Evolutionary conservation across 2,329 filamentous ascomycete genomes (phyloP).

Genomic region (Ophiostoma quercus): DNA sequence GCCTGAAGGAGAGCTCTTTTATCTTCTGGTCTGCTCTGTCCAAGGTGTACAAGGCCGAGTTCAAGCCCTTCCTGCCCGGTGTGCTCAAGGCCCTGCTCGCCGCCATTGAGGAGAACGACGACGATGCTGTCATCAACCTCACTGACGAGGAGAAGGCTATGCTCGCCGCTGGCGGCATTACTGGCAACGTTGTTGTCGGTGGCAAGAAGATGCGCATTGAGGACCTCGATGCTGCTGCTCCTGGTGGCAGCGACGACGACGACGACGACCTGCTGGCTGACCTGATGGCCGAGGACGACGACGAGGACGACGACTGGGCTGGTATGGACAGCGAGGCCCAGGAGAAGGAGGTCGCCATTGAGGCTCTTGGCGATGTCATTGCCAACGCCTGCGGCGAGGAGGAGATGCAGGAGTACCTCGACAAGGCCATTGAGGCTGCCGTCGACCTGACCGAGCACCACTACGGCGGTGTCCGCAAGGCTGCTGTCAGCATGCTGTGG

Average conservation of each 20-base stretch:
- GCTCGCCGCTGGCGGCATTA: slow-evolving; percentile 44
- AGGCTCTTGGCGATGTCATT: slow-evolving; percentile 90
- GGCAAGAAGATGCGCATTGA: slow-evolving; percentile 84
- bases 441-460: slow-evolving; percentile 77
- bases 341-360: slow-evolving; percentile 95
- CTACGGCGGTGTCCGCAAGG: slow-evolving; percentile 91
- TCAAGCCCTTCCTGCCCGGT: slow-evolving; percentile 70
- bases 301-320: slow-evolving; percentile 79
- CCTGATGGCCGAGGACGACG: slow-evolving; percentile 48
- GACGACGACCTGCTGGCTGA: slow-evolving; percentile 55
- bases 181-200: slow-evolving; percentile 30
- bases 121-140: slow-evolving; percentile 74
- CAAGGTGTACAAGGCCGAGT: slow-evolving; percentile 85
- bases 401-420: slow-evolving; percentile 70
- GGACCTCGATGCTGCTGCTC: slow-evolving; percentile 40
- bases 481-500: slow-evolving; percentile 85
- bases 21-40: slow-evolving; percentile 93
- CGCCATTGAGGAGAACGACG: slow-evolving; percentile 80
- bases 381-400: slow-evolving; percentile 75
- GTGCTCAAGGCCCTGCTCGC: slow-evolving; percentile 77
- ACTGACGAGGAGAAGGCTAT: slow-evolving; percentile 70
- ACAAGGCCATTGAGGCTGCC: slow-evolving; percentile 79
- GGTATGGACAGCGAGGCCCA: slow-evolving; percentile 77
- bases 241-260: slow-evolving; percentile 36
- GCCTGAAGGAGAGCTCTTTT: slow-evolving; percentile 92